Percentiles rank a stretch among this genome's conserved stretches.
Conservation (phyloP, 2,329 filamentous ascomycete genomes). For the Meredithiella fracta region DNA sequence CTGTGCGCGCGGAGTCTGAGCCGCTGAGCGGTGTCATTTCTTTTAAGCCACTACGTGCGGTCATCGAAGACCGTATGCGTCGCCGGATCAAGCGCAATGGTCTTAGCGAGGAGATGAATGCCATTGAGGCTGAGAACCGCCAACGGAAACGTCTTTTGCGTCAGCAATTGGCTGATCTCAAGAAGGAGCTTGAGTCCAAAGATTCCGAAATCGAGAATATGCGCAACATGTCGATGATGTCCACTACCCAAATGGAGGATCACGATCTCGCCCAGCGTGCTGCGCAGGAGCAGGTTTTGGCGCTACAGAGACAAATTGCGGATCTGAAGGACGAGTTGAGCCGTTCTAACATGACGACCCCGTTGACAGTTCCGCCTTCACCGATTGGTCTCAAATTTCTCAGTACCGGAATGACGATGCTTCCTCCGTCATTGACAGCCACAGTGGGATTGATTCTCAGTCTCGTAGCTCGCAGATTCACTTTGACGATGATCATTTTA, state of each 20-base stretch:
- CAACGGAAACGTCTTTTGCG: slow-evolving; percentile 24
- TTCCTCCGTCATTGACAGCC: slow-evolving; percentile 3
- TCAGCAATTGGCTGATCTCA: slow-evolving; percentile 33
- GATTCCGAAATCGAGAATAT: slow-evolving; percentile 38
- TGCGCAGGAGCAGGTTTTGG: slow-evolving; percentile 22
- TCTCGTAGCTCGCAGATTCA: slow-evolving; percentile 1
- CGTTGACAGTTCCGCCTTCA: slow-evolving; percentile 1
- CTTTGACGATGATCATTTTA: slow-evolving; percentile 21
- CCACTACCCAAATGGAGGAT: background rate
- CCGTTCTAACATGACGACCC: slow-evolving; percentile 12
- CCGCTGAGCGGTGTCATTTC: slow-evolving; percentile 19
- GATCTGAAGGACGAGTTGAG: slow-evolving; percentile 22
- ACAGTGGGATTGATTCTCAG: slow-evolving; percentile 6
- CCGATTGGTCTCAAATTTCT: slow-evolving; percentile 8
- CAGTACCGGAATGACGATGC: background rate
- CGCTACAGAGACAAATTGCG: slow-evolving; percentile 26
- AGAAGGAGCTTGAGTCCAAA: slow-evolving; percentile 30
- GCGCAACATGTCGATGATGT: slow-evolving; percentile 24
- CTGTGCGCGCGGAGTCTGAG: slow-evolving; percentile 16
- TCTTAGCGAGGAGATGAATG: slow-evolving; percentile 42
- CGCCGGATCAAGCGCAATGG: slow-evolving; percentile 39
- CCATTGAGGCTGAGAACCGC: slow-evolving; percentile 31
- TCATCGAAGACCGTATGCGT: slow-evolving; percentile 40
- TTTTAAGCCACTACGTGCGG: slow-evolving; percentile 35
- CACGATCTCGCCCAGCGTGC: background rate